Base-by-base conservation (phyloP, 2,329 filamentous ascomycete genomes). In the Verticillium nonalfalfae region DNA sequence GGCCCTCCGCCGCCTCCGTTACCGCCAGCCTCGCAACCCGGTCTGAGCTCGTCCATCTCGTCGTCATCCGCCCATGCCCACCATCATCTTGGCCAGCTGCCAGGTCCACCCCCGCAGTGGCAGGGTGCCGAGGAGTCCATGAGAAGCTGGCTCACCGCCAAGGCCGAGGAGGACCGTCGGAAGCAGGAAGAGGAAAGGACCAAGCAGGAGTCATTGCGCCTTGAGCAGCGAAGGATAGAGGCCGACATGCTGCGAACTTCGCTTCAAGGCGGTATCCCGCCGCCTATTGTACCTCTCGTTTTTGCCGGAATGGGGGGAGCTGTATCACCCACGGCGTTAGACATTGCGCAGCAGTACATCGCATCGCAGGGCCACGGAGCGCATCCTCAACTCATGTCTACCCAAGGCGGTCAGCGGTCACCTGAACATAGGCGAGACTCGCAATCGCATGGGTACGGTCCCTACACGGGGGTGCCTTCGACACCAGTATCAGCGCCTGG, bases 131-230 rank as follows among this genome's bases (percentile, higher is more conserved):
- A 91, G 68, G 89, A 91, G 40, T 83, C 86, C 2, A 90, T 90
- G 86, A 85, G 83, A 64, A 83, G 81, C 60, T 93, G 89, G 89
- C 77, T 92, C 26, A 75, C 83, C 60, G 86, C 89, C 59, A 91
- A 88, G 72, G 79, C 85, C 0, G 90, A 93, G 73, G 90, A 93
- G 70, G 90, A 93, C 69, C 85, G 81, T 70, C 82, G 86, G 63
- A 87, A 78, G 70, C 89, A 91, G 74, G 89, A 93, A 73, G 89
- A 92, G 73, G 89, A 92, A 74, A 88, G 82, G 68, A 85, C 83
- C 26, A 78, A 78, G 54, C 84, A 86, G 68, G 90, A 91, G 73
- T 77, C 79, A 36, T 75, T 90, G 54, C 86, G 86, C 33, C 75
- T 92, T 36, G 90, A 93, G 74, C 89, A 90, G 74, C 81, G 90